These are phyloP conservation scores for Talaromyces nanjingensis DNA, from an alignment of 495 filamentous ascomycete species.

Conservation along the genomic window DNA sequence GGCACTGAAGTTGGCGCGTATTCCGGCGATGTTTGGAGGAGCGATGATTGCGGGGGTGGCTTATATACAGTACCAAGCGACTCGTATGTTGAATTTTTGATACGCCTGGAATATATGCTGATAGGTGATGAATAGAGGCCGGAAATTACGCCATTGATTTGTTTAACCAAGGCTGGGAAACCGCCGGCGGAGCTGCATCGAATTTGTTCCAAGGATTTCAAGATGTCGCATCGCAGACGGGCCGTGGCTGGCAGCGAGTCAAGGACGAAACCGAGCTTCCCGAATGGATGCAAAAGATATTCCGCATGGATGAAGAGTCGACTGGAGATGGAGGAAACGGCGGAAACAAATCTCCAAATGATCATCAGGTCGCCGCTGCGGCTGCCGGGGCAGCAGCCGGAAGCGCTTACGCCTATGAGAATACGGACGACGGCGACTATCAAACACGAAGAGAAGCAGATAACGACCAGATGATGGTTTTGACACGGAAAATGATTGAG, in stretches of 20 bases:
- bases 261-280: constrained; percentile 71
- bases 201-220: constrained; percentile 61
- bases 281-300: constrained; percentile 76
- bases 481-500: constrained; percentile 99
- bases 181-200: constrained; percentile 57
- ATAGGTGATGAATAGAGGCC: constrained; percentile 52
- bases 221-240: constrained; percentile 69
- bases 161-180: constrained; percentile 63
- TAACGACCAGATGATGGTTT: constrained; percentile 99
- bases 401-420: constrained; percentile 70
- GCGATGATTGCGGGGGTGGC: constrained; percentile 78
- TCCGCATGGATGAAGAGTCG: constrained; percentile 50
- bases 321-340: constrained; percentile 27
- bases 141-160: constrained; percentile 81
- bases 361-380: constrained; percentile 50
- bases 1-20: constrained; percentile 73
- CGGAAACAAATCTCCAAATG: constrained; percentile 51
- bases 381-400: constrained; percentile 53
- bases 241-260: constrained; percentile 73
- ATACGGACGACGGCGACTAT: constrained; percentile 63
- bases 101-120: constrained; percentile 15
- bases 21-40: constrained; percentile 88
- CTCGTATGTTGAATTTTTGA: constrained; percentile 52
- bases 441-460: constrained; percentile 60
- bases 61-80: constrained; percentile 95